Evolutionary conservation across 768 basidiomycete genomes (phyloP).

Genomic region (Brasilioporus rufonigricans): DNA sequence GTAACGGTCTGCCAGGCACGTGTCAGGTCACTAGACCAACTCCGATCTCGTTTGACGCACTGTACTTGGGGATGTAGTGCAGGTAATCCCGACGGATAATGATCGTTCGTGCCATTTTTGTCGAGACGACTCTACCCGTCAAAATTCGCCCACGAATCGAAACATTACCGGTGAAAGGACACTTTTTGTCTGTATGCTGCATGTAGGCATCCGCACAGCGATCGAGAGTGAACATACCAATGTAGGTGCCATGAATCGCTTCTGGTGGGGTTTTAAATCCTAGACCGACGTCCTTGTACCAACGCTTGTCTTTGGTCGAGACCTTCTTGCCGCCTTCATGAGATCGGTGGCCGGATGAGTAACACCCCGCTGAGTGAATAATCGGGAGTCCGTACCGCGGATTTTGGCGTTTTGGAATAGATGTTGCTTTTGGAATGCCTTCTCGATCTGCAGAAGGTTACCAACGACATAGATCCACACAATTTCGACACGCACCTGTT

Average conservation of each 20-base stretch:
- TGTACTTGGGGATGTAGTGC: conserved; percentile 98
- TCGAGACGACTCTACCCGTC: conserved; percentile 95
- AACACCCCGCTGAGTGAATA: neutral
- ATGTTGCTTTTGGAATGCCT: conserved; percentile 96
- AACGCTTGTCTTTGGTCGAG: conserved; percentile 91
- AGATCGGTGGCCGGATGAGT: conserved; percentile 10
- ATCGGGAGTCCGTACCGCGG: conserved; percentile 61
- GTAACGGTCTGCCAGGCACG: conserved; percentile 74
- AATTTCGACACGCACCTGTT: conserved; percentile 45
- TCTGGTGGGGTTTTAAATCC: conserved; percentile 96
- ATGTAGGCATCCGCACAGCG: neutral
- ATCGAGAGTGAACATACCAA: conserved; percentile 57
- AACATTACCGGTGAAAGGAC: conserved; percentile 95
- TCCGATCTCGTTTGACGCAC: conserved; percentile 46
- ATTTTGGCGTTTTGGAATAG: conserved; percentile 98
- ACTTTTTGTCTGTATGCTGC: conserved; percentile 85
- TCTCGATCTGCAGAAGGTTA: conserved; percentile 68
- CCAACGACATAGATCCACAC: neutral
- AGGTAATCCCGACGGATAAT: conserved; percentile 95
- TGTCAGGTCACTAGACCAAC: conserved; percentile 8
- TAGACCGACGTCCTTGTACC: conserved; percentile 98
- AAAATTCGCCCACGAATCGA: conserved; percentile 99
- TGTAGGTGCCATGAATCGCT: conserved; percentile 94
- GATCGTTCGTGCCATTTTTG: conserved; percentile 99
- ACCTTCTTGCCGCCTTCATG: conserved; percentile 78